phyloP scores from a whole-genome alignment of 495 filamentous ascomycete species.

The Xylaria venustula region DNA sequence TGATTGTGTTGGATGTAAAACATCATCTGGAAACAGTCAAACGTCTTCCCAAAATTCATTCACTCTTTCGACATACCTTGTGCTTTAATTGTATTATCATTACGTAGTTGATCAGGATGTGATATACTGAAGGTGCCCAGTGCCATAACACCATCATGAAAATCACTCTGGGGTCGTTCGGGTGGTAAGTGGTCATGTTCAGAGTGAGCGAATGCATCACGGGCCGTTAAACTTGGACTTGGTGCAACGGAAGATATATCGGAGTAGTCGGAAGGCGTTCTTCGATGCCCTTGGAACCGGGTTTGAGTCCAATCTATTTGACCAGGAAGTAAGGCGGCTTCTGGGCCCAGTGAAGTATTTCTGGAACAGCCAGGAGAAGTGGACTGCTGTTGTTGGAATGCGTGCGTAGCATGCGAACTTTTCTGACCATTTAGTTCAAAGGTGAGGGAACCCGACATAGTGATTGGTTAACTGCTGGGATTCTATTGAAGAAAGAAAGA shows the following conservation, averaged over 20 bases:
- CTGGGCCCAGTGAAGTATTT: slow-evolving; percentile 76
- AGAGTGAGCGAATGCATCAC: slow-evolving; percentile 72
- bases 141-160: slow-evolving; percentile 75
- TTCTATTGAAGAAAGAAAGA: too few relatives aligned
- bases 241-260: slow-evolving; percentile 76
- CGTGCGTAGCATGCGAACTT: too few relatives aligned
- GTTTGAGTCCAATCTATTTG: slow-evolving; percentile 72
- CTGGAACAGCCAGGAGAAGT: slow-evolving; percentile 64
- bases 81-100: too few relatives aligned
- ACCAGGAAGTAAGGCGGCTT: slow-evolving; percentile 66
- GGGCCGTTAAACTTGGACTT: slow-evolving; percentile 76
- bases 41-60: too few relatives aligned
- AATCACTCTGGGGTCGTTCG: slow-evolving; percentile 67
- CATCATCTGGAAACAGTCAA: too few relatives aligned
- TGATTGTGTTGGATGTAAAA: too few relatives aligned
- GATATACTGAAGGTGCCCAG: slow-evolving; percentile 81
- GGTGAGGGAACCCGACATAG: too few relatives aligned
- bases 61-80: too few relatives aligned
- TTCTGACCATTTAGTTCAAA: too few relatives aligned
- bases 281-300: slow-evolving; percentile 75
- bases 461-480: too few relatives aligned
- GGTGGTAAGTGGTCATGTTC: slow-evolving; percentile 78
- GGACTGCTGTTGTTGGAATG: slow-evolving; percentile 55
- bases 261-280: slow-evolving; percentile 86
- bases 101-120: slow-evolving; percentile 62